phyloP scores from a whole-genome alignment of 2,329 filamentous ascomycete genomes.

The Ophiostoma ulmi region DNA sequence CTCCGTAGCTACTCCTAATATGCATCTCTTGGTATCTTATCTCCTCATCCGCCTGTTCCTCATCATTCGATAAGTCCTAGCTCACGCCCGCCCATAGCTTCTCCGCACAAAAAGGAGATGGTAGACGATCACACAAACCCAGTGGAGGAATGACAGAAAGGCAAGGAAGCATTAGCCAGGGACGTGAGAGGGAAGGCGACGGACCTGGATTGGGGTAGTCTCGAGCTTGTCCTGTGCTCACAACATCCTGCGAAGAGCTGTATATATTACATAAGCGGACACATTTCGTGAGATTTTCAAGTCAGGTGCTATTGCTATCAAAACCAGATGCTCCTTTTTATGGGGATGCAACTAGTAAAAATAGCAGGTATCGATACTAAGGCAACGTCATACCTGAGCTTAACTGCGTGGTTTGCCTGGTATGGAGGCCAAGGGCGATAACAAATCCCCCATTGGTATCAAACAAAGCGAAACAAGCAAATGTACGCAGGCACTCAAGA shows the following conservation, averaged over 20 bases:
- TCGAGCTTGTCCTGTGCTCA: neutral
- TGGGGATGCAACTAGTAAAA: neutral
- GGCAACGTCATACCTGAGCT: neutral
- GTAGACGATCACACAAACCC: neutral
- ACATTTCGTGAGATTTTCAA: neutral
- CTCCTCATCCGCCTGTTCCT: neutral
- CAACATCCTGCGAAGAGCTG: neutral
- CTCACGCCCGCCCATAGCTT: neutral
- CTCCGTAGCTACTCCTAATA: neutral
- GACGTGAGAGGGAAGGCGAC: neutral
- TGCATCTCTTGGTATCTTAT: neutral
- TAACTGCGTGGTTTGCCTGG: neutral
- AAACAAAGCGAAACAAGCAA: neutral
- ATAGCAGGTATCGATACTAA: neutral
- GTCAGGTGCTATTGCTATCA: too few species aligned
- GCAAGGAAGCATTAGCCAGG: neutral
- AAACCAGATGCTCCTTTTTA: neutral
- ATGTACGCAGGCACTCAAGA: neutral
- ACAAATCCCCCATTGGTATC: neutral
- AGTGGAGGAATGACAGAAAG: neutral
- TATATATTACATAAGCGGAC: neutral
- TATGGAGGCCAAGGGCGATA: neutral
- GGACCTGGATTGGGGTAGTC: conserved; percentile 8
- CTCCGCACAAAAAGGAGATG: neutral
- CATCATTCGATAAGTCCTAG: neutral